Conservation (phyloP, 1,284 basidiomycete genomes). For the Cutaneotrichosporon sp. region DNA sequence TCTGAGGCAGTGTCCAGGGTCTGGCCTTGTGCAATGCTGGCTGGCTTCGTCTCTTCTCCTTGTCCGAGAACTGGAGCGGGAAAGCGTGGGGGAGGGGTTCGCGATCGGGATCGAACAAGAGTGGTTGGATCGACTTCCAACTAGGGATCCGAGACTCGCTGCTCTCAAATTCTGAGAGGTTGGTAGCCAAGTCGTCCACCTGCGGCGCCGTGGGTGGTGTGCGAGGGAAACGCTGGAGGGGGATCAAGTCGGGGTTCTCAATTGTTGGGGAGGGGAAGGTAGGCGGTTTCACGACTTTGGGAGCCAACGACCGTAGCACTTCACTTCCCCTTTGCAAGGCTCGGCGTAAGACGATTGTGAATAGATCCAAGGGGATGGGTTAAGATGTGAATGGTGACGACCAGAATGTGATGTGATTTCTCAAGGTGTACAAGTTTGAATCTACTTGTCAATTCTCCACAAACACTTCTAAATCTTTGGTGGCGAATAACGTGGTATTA, state of each 20-base stretch:
- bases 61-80: background rate
- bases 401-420: background rate
- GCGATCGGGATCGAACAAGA: background rate
- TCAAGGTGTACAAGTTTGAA: background rate
- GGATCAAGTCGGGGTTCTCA: background rate
- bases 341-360: background rate
- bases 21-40: too few relatives aligned
- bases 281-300: background rate
- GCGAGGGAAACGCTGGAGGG: background rate
- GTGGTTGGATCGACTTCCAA: background rate
- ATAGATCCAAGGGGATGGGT: background rate
- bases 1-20: too few relatives aligned
- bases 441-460: too few relatives aligned
- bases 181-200: background rate
- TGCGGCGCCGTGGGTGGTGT: background rate
- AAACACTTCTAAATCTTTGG: background rate
- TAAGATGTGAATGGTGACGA: background rate
- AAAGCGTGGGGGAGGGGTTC: background rate
- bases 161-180: background rate
- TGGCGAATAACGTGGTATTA: slow-evolving; percentile 5
- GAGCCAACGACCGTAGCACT: background rate
- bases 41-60: too few relatives aligned
- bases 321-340: background rate
- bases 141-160: background rate
- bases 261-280: background rate